Evolutionary conservation across 1,284 basidiomycete genomes (phyloP).

Genomic region (Somion occarium): DNA sequence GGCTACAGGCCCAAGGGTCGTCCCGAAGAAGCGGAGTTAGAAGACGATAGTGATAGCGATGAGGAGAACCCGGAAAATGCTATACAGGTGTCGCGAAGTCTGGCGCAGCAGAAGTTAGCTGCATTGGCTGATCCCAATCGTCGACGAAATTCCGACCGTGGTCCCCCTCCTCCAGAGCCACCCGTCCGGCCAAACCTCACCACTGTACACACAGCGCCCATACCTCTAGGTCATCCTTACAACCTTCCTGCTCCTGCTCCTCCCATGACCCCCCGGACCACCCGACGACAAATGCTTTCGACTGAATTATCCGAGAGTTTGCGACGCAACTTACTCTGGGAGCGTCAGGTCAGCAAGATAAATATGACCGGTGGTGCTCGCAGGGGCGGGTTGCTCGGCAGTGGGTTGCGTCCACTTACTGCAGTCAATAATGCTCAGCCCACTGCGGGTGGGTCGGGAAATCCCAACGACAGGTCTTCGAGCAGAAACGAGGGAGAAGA

Average conservation of each 20-base stretch:
- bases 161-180: background rate
- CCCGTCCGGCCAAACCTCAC: constrained; percentile 14
- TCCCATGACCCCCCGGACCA: constrained; percentile 82
- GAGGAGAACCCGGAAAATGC: constrained; percentile 41
- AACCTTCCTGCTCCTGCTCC: constrained; percentile 64
- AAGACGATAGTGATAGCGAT: constrained; percentile 58
- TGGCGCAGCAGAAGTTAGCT: constrained; percentile 58
- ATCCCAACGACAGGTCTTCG: no score
- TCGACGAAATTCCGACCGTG: constrained; percentile 25
- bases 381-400: constrained; percentile 26
- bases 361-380: constrained; percentile 32
- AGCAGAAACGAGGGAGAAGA: no score
- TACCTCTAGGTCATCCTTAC: constrained; percentile 66
- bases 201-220: constrained; percentile 38
- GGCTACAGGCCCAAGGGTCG: constrained; percentile 58
- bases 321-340: constrained; percentile 81
- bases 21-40: constrained; percentile 65
- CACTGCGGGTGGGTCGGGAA: constrained; percentile 16
- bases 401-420: constrained; percentile 39
- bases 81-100: constrained; percentile 52
- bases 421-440: constrained; percentile 16
- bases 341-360: constrained; percentile 63
- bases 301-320: constrained; percentile 85
- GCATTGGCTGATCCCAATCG: constrained; percentile 41
- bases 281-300: constrained; percentile 77